Evolutionary conservation across 805 yeast genomes (phyloP).

Genomic region (Ogataea polymorpha): DNA sequence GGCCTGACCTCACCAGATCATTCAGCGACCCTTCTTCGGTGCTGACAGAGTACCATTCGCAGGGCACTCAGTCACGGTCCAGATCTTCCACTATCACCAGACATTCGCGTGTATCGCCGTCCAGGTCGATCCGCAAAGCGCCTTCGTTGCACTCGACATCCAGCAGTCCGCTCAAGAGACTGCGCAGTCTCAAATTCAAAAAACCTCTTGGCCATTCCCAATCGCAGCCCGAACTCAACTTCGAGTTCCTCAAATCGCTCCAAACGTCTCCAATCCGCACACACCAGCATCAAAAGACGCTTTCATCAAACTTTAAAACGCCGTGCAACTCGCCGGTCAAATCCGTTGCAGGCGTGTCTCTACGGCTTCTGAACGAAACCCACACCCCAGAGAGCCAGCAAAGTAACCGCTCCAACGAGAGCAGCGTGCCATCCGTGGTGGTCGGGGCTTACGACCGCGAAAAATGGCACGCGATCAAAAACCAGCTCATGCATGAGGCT

Average conservation of each 20-base stretch:
- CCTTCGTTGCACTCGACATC: constrained; percentile 17
- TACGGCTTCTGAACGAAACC: constrained; percentile 1
- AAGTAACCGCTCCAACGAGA: constrained; percentile 27
- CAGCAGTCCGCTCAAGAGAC: constrained; percentile 27
- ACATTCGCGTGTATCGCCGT: constrained; percentile 6
- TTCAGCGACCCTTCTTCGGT: constrained; percentile 23
- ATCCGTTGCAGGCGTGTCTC: not conserved
- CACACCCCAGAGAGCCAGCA: constrained; percentile 22
- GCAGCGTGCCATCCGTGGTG: constrained; percentile 51
- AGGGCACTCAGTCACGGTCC: constrained; percentile 6
- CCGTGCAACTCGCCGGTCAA: constrained; percentile 14
- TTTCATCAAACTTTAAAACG: constrained; percentile 18
- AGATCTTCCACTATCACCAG: constrained; percentile 11
- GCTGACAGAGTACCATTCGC: constrained; percentile 5
- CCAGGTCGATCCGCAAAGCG: constrained; percentile 5
- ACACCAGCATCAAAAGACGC: constrained; percentile 16
- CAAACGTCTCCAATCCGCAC: constrained; percentile 28
- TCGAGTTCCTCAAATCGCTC: constrained; percentile 26
- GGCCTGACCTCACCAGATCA: constrained; percentile 15
- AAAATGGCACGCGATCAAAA: constrained; percentile 56
- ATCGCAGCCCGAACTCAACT: constrained; percentile 26
- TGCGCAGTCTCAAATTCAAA: constrained; percentile 24
- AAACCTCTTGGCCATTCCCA: constrained; percentile 16
- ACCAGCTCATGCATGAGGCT: constrained; percentile 14
- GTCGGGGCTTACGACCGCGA: constrained; percentile 65